Evolutionary conservation across 2,329 filamentous ascomycete genomes (phyloP).

Genomic region (Calonectria hawksworthii): DNA sequence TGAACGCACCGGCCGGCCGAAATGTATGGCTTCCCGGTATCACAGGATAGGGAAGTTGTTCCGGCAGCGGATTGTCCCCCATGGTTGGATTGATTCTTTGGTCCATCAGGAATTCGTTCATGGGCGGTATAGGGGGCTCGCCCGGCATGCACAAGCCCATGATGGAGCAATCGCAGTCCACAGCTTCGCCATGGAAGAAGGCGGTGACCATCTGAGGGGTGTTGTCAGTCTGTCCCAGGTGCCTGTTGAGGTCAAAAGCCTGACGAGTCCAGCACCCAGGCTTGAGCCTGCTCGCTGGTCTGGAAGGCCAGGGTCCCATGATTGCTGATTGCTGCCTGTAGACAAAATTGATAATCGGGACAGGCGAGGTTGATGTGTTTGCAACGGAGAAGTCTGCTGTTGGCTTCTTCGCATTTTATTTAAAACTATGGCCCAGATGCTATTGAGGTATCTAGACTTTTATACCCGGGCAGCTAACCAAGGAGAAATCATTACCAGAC

Average conservation of each 20-base stretch:
- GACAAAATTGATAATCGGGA: background rate
- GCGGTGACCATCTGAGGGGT: background rate
- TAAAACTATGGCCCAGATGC: background rate
- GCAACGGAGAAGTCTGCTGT: background rate
- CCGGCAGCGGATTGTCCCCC: background rate
- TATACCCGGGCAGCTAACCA: background rate
- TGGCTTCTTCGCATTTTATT: background rate
- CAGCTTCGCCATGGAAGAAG: background rate
- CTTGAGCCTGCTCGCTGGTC: background rate
- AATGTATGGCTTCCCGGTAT: background rate
- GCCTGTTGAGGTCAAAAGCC: background rate
- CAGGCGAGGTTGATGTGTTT: background rate
- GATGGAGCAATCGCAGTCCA: slow-evolving; percentile 15
- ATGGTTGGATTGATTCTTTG: background rate
- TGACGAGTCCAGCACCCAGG: background rate
- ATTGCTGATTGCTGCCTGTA: background rate
- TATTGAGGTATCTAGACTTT: background rate
- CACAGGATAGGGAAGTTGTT: background rate
- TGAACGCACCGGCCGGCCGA: background rate
- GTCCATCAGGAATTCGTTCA: slow-evolving; percentile 11
- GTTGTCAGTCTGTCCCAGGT: background rate
- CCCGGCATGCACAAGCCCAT: background rate
- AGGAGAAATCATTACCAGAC: background rate
- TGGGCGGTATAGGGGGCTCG: slow-evolving; percentile 16
- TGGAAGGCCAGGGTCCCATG: background rate